A percentile compares a stretch with the other conserved stretches of the same genome.
Evolutionary conservation across 2,329 filamentous ascomycete genomes (phyloP).

Genomic region (Keithomyces neogunnii): DNA sequence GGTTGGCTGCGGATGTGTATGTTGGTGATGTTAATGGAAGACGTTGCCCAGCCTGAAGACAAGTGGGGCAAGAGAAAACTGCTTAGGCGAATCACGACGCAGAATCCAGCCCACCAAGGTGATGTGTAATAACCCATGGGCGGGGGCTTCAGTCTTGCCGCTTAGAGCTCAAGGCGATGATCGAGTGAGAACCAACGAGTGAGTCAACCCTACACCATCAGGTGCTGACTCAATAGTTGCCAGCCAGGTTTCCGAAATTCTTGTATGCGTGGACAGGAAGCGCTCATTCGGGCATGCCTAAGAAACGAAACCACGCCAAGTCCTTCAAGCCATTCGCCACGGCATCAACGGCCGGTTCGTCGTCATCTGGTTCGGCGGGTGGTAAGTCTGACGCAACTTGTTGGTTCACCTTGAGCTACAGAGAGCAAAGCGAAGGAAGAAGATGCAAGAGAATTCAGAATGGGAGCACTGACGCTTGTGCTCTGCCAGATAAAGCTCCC

Average conservation of each 20-base stretch:
- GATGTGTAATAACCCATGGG: neutral
- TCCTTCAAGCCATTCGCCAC: slow-evolving; percentile 52
- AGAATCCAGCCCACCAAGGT: neutral
- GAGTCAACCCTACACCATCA: neutral
- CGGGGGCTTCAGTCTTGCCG: neutral
- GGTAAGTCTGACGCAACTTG: slow-evolving; percentile 13
- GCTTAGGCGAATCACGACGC: neutral
- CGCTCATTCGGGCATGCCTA: slow-evolving; percentile 43
- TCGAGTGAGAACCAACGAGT: neutral
- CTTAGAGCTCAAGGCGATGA: neutral
- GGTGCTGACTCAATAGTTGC: neutral
- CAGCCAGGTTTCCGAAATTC: neutral
- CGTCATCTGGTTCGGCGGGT: slow-evolving; percentile 17
- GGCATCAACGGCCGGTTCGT: slow-evolving; percentile 30
- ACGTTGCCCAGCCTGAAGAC: neutral
- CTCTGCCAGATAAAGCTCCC: slow-evolving; percentile 14
- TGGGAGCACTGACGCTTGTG: neutral
- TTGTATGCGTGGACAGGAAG: neutral
- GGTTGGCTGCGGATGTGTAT: neutral
- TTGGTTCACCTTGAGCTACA: too few species aligned
- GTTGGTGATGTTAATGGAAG: neutral
- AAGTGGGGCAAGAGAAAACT: neutral
- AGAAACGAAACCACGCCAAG: slow-evolving; percentile 48
- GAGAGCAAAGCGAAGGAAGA: too few species aligned
- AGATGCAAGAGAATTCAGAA: neutral